Evolutionary conservation across 768 basidiomycete genomes (phyloP).

Genomic region (Clathrus columnatus): DNA sequence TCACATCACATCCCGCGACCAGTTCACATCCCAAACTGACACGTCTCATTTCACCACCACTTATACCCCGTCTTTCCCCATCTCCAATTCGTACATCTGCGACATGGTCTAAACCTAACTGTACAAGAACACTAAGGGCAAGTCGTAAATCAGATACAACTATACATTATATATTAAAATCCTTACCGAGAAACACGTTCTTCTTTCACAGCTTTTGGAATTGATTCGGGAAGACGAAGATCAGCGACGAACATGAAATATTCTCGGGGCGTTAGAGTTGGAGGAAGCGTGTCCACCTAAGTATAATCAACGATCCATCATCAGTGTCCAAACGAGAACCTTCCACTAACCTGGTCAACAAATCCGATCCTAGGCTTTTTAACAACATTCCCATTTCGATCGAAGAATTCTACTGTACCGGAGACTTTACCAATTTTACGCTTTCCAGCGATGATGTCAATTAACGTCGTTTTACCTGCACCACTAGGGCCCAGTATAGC

Average conservation of each 20-base stretch:
- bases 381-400: constrained; percentile 4
- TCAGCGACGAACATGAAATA: constrained; percentile 79
- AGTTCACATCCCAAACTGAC: constrained; percentile 89
- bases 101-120: constrained; percentile 66
- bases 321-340: constrained; percentile 18
- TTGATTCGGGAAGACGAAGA: constrained; percentile 69
- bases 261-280: constrained; percentile 73
- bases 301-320: constrained; percentile 80
- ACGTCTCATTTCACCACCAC: constrained; percentile 85
- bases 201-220: constrained; percentile 52
- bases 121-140: constrained; percentile 47
- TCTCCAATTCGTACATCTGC: constrained; percentile 68
- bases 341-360: constrained; percentile 27
- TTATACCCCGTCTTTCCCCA: constrained; percentile 71
- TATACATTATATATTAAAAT: no score
- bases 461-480: constrained; percentile 86
- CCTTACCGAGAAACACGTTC: constrained; percentile 42
- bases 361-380: constrained; percentile 27
- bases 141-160: neutral
- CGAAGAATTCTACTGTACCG: constrained; percentile 55
- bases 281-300: constrained; percentile 75
- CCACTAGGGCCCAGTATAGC: constrained; percentile 91
- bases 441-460: constrained; percentile 85
- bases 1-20: constrained; percentile 72
- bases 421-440: constrained; percentile 60